These are phyloP conservation scores for Aspergillus unguis DNA, from an alignment of 2,329 filamentous ascomycete genomes.

Conservation along the genomic window DNA sequence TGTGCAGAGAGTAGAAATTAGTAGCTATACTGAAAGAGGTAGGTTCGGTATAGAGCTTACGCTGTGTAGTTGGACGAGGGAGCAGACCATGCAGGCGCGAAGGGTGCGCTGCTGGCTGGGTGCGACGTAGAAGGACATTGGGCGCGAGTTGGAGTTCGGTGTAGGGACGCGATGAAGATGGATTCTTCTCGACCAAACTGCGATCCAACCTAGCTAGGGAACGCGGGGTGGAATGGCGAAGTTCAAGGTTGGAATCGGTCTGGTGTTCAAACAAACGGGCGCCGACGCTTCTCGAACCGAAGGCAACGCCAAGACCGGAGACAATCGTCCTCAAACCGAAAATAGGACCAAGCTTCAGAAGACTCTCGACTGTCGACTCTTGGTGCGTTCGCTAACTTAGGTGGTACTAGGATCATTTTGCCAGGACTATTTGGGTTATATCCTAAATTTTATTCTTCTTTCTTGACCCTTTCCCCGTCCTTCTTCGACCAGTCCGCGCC, in stretches of 20 bases:
- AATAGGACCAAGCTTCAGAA: background rate
- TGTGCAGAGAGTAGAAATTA: slow-evolving; percentile 34
- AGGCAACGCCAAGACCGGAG: slow-evolving; percentile 31
- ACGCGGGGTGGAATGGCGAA: background rate
- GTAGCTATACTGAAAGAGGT: background rate
- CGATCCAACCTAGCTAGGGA: background rate
- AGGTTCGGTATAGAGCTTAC: slow-evolving; percentile 41
- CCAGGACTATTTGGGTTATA: background rate
- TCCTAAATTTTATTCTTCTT: background rate
- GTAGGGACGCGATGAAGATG: background rate
- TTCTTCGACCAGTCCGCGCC: slow-evolving; percentile 1
- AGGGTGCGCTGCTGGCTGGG: slow-evolving; percentile 77
- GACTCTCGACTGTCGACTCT: background rate
- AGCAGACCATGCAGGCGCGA: slow-evolving; percentile 98
- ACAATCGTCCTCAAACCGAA: slow-evolving; percentile 8
- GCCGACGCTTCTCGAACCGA: slow-evolving; percentile 26
- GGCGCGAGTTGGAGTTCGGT: background rate
- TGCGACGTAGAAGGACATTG: slow-evolving; percentile 63
- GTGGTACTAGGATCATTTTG: background rate
- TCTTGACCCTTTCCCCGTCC: background rate
- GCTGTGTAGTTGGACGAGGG: slow-evolving; percentile 78
- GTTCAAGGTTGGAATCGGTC: background rate
- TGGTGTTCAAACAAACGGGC: background rate
- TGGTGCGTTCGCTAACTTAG: too few species aligned
- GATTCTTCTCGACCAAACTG: background rate